Conservation (phyloP, 768 basidiomycete species). For the Neoboletus subvelutipes region DNA sequence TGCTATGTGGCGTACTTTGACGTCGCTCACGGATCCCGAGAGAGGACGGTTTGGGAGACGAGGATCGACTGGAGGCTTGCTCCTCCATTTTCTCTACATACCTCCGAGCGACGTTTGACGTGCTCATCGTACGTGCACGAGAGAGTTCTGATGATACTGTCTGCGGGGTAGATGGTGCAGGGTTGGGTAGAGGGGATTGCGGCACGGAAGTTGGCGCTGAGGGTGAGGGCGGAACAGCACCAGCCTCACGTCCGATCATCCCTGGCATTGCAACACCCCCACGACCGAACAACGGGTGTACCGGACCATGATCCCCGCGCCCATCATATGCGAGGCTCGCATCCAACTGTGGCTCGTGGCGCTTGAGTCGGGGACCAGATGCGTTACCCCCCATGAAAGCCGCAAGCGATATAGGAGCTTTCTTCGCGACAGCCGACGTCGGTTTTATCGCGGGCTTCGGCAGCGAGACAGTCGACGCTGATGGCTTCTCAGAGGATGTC, state of each 20-base stretch:
- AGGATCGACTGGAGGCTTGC: conserved; percentile 31
- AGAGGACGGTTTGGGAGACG: conserved; percentile 27
- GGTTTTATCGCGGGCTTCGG: conserved; percentile 17
- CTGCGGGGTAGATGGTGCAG: conserved; percentile 3
- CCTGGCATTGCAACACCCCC: conserved; percentile 79
- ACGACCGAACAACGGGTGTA: conserved; percentile 76
- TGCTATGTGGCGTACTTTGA: conserved; percentile 45
- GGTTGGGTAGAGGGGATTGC: conserved; percentile 1
- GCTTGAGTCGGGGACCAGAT: conserved; percentile 70
- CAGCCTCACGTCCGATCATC: conserved; percentile 39
- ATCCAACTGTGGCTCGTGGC: conserved; percentile 71
- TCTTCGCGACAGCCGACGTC: conserved; percentile 20
- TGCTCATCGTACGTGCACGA: conserved; percentile 35
- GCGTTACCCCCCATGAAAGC: conserved; percentile 81
- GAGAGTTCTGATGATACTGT: conserved; percentile 11
- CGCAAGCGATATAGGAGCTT: conserved; percentile 67
- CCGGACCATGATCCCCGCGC: conserved; percentile 46
- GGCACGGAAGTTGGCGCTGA: conserved; percentile 6
- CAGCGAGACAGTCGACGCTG: conserved; percentile 1
- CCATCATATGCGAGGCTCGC: conserved; percentile 67
- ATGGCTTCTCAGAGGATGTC: conserved; percentile 5
- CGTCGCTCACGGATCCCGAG: conserved; percentile 46
- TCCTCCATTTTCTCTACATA: conserved; percentile 42
- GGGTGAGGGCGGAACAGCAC: conserved; percentile 3
- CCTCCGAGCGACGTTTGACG: conserved; percentile 34